Base-by-base conservation (phyloP, 148 eudicot species). In the Camellia granthamiana region DNA sequence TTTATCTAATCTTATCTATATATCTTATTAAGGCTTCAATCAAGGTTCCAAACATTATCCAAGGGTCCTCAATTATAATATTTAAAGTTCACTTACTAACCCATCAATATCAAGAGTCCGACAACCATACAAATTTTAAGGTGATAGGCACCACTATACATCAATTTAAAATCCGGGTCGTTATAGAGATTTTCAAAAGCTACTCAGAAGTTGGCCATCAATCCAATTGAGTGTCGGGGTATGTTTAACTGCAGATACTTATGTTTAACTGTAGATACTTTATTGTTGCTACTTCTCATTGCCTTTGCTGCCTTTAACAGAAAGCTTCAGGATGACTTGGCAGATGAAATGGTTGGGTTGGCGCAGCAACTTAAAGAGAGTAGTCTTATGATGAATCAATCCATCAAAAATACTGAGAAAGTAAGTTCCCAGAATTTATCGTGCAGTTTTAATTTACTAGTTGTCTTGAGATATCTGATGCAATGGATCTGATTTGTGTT, bases 291-390 rank as follows among this genome's bases (percentile, higher is more conserved):
- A 46, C 42, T 79, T 80, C 52, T 82, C 52, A 13, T 72, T 83
- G 60, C 75, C 41, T 68, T 69, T 54, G 49, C 42, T 55, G 49
- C 55, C 82, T 42, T 62, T 55, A 69, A 75, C 91, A 95, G 99
- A 87, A 90, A 92, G 90, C 99, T 96, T 78, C 99, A 96, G 83
- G 99, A 96, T 73, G 94, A 93, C 86, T 88, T 93, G 90, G 93
- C 99, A 7, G 99, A 96, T 85, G 99, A 96, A 85, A 93, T 96
- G 99, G 98, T 92, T 72, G 90, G 77, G 59, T 87, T 93, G 88
- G 99, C 98, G 54, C 86, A 82, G 23, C 95, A 93, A 83, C 91
- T 96, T 21, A 96, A 96, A 88, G 95, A 96, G 84, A 91, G 94
- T 41, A 96, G 93, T 81, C 91, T 92, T 1, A 41, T 87, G 90